phyloP scores from a whole-genome alignment of 371 early-diverging fungal species.

The Sporodiniella umbellata region DNA sequence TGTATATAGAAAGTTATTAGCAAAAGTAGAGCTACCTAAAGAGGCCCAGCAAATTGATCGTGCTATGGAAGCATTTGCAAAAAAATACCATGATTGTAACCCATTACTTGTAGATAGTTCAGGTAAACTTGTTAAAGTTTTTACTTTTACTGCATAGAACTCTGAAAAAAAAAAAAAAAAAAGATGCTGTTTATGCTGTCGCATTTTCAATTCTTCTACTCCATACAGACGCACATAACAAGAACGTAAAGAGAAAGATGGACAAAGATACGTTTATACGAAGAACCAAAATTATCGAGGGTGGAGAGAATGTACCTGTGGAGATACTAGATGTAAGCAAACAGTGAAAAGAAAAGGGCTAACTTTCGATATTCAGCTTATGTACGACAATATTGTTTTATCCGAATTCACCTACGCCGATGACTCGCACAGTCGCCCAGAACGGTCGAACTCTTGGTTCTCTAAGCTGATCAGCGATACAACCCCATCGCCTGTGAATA shows the following conservation, averaged over 20 bases:
- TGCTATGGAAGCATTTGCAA: slow-evolving; percentile 80
- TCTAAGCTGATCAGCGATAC: slow-evolving; percentile 26
- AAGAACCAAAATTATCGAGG: slow-evolving; percentile 66
- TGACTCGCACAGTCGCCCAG: slow-evolving; percentile 33
- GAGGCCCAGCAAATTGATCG: slow-evolving; percentile 93
- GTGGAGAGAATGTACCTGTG: slow-evolving; percentile 60
- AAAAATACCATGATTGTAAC: slow-evolving; percentile 74
- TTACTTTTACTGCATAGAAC: no score
- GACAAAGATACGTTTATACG: slow-evolving; percentile 79
- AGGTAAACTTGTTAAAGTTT: slow-evolving; percentile 29
- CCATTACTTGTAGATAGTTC: slow-evolving; percentile 60
- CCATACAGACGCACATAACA: slow-evolving; percentile 94
- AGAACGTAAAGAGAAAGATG: slow-evolving; percentile 81
- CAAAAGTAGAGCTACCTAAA: slow-evolving; percentile 76
- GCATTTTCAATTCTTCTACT: slow-evolving; percentile 87
- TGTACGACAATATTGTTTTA: slow-evolving; percentile 75
- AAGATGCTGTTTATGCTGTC: slow-evolving; percentile 74
- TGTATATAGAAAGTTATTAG: slow-evolving; percentile 64
- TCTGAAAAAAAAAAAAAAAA: background rate
- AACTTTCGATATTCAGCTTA: slow-evolving; percentile 37
- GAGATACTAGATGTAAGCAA: slow-evolving; percentile 74
- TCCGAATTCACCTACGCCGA: slow-evolving; percentile 56
- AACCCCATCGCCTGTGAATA: background rate
- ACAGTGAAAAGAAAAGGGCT: no score
- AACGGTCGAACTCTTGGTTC: slow-evolving; percentile 34